Conservation (phyloP, 2,329 filamentous ascomycete genomes). For the Arthrobotrys sphaeroides region DNA sequence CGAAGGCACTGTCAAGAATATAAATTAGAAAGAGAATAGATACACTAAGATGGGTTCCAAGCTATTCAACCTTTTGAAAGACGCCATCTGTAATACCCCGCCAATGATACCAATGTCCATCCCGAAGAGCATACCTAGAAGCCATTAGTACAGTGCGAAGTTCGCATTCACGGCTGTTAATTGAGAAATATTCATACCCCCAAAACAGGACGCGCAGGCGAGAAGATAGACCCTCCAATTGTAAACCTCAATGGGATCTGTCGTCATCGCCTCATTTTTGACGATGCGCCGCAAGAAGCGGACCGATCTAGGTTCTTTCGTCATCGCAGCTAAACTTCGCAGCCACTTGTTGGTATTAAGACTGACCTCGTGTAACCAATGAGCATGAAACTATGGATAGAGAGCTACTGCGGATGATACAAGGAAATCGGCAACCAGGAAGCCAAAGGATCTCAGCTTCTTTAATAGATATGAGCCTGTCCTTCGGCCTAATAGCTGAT, state of each 20-base stretch:
- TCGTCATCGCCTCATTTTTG: constrained; percentile 72
- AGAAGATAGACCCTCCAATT: constrained; percentile 74
- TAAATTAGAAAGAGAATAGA: neutral
- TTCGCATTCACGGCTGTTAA: constrained; percentile 38
- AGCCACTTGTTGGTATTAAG: neutral
- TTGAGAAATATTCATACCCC: constrained; percentile 59
- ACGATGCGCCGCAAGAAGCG: constrained; percentile 63
- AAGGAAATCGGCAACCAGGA: no score
- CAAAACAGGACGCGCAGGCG: constrained; percentile 65
- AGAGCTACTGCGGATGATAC: no score
- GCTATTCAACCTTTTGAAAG: constrained; percentile 66
- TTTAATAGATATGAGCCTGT: no score
- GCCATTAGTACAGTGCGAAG: constrained; percentile 54
- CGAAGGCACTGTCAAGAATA: constrained; percentile 68
- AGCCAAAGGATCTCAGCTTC: no score
- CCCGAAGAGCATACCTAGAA: constrained; percentile 70
- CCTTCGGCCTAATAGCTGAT: no score
- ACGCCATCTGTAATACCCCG: constrained; percentile 71
- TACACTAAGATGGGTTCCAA: neutral
- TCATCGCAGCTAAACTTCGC: neutral
- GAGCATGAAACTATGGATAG: no score
- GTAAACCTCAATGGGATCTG: constrained; percentile 74
- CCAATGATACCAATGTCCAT: constrained; percentile 75
- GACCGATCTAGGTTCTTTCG: constrained; percentile 32
- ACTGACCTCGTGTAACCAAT: no score